These are phyloP conservation scores for Chaetomium sp. DNA, from an alignment of 2,329 filamentous ascomycete genomes.

Conservation along the genomic window DNA sequence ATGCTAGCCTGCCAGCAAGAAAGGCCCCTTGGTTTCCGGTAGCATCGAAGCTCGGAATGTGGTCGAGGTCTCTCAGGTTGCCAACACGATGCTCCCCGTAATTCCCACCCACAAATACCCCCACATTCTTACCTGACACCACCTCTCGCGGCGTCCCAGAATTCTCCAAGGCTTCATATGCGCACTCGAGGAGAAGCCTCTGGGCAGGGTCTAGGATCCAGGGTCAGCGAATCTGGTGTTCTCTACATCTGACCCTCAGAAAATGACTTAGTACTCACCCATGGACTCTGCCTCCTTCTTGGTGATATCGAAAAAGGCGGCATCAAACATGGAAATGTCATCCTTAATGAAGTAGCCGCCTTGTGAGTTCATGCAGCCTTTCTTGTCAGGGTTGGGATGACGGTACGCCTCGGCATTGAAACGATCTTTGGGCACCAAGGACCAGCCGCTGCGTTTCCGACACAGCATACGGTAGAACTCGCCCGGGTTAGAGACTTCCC, in stretches of 20 bases:
- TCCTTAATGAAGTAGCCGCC: constrained; percentile 30
- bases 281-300: constrained; percentile 31
- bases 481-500: constrained; percentile 26
- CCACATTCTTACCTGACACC: constrained; percentile 27
- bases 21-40: constrained; percentile 23
- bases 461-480: constrained; percentile 30
- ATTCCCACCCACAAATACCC: constrained; percentile 29
- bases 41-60: constrained; percentile 21
- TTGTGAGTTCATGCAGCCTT: constrained; percentile 29
- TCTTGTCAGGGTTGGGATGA: constrained; percentile 29
- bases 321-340: constrained; percentile 28
- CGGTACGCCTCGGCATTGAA: constrained; percentile 31
- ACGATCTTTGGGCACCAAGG: constrained; percentile 27
- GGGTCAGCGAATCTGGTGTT: neutral
- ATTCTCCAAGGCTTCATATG: constrained; percentile 31
- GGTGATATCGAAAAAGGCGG: constrained; percentile 33
- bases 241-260: neutral
- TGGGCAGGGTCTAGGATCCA: constrained; percentile 26
- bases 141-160: constrained; percentile 28
- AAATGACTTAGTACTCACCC: constrained; percentile 20
- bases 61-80: constrained; percentile 22
- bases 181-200: constrained; percentile 29
- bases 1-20: constrained; percentile 21
- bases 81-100: constrained; percentile 19
- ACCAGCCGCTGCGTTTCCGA: constrained; percentile 26